Evolutionary conservation across 1,139 yeast genomes (phyloP).

Genomic region (Lodderomyces orthopsilosis): DNA sequence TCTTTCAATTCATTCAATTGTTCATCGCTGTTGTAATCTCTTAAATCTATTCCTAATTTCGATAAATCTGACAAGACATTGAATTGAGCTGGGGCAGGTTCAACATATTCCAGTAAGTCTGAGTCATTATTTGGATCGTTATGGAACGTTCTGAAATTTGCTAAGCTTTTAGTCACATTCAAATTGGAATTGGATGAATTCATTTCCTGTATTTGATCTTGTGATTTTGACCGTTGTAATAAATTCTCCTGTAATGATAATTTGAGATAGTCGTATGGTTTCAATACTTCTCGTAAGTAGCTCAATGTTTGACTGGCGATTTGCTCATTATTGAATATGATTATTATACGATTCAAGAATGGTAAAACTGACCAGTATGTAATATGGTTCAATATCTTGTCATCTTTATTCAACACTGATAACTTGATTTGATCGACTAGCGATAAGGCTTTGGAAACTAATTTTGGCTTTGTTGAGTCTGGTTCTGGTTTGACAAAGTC

Average conservation of each 20-base stretch:
- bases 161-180: slow-evolving; percentile 21
- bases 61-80: slow-evolving; percentile 27
- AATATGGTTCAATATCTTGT: slow-evolving; percentile 28
- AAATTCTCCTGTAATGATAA: slow-evolving; percentile 44
- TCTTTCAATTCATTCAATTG: slow-evolving; percentile 22
- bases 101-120: slow-evolving; percentile 22
- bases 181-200: slow-evolving; percentile 14
- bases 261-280: slow-evolving; percentile 19
- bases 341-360: slow-evolving; percentile 39
- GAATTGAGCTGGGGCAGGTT: slow-evolving; percentile 40
- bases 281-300: slow-evolving; percentile 15
- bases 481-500: slow-evolving; percentile 24
- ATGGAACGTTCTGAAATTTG: slow-evolving; percentile 28
- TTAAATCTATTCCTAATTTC: slow-evolving; percentile 31
- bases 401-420: slow-evolving; percentile 29
- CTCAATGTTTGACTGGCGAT: slow-evolving; percentile 28
- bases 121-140: slow-evolving; percentile 14
- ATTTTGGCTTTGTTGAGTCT: slow-evolving; percentile 5
- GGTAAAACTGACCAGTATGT: slow-evolving; percentile 47
- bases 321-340: slow-evolving; percentile 34
- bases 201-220: slow-evolving; percentile 24
- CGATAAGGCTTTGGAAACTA: slow-evolving; percentile 19
- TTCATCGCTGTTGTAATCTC: slow-evolving; percentile 22
- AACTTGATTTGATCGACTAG: slow-evolving; percentile 38
- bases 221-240: slow-evolving; percentile 37